These are phyloP conservation scores for Coriolopsis trogii DNA, from an alignment of 1,284 basidiomycete genomes.

Conservation along the genomic window DNA sequence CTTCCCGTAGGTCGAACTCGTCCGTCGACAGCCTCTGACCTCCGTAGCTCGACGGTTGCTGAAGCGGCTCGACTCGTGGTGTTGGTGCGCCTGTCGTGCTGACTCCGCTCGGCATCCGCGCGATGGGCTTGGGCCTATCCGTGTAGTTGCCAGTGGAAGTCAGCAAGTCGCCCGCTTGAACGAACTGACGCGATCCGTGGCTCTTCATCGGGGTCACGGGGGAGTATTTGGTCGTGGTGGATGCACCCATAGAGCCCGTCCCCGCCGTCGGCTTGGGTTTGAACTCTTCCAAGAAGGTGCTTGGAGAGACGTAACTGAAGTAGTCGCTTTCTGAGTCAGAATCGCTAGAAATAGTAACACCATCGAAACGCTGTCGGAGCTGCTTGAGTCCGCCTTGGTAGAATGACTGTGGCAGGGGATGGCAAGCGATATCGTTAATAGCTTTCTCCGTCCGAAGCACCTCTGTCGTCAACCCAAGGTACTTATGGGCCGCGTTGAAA, in stretches of 20 bases:
- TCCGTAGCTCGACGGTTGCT: neutral
- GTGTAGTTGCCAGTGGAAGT: constrained; percentile 49
- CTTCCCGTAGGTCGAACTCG: constrained; percentile 89
- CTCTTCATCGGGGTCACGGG: constrained; percentile 24
- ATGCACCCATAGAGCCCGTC: constrained; percentile 28
- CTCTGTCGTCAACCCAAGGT: constrained; percentile 93
- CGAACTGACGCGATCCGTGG: constrained; percentile 35
- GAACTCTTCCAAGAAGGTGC: constrained; percentile 19
- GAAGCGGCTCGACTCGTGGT: constrained; percentile 13
- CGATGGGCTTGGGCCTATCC: constrained; percentile 50
- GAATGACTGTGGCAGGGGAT: constrained; percentile 89
- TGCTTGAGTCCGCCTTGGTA: constrained; percentile 94
- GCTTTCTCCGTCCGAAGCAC: constrained; percentile 95
- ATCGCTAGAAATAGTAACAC: constrained; percentile 45
- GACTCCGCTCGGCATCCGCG: constrained; percentile 54
- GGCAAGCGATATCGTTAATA: constrained; percentile 95
- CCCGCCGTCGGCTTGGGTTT: constrained; percentile 4
- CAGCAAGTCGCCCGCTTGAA: constrained; percentile 73
- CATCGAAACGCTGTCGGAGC: constrained; percentile 84
- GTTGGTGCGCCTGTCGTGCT: constrained; percentile 40
- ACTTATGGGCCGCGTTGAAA: constrained; percentile 94
- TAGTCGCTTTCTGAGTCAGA: constrained; percentile 58
- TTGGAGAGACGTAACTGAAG: constrained; percentile 41
- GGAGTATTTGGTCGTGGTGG: constrained; percentile 10
- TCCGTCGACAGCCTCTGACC: constrained; percentile 42